A percentile compares a stretch with the other conserved stretches of the same genome.
These are phyloP conservation scores for Litsea cubeba DNA, from an alignment of 164 flowering plant genomes.

Conservation along the genomic window DNA sequence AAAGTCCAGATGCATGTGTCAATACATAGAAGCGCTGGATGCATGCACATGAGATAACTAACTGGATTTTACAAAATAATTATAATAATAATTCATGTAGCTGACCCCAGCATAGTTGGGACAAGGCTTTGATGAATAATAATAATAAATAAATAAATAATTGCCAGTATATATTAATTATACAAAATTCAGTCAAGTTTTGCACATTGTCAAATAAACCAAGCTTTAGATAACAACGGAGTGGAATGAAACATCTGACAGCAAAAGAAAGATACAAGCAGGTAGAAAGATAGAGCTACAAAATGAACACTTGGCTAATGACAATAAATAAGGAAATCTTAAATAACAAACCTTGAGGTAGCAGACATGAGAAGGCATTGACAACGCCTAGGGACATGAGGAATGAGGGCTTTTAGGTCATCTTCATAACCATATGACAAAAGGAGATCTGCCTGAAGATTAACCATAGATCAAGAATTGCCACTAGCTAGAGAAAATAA, in stretches of 20 bases:
- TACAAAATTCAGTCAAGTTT: neutral
- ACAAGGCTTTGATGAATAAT: too few species aligned
- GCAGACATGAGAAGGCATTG: constrained; percentile 99
- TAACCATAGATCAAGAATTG: constrained; percentile 9
- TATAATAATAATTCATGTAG: too few species aligned
- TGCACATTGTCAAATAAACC: neutral
- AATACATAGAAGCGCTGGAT: too few species aligned
- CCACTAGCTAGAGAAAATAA: neutral
- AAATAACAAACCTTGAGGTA: constrained; percentile 63
- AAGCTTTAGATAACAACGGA: neutral
- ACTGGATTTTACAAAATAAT: too few species aligned
- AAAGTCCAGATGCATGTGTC: too few species aligned
- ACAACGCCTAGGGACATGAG: constrained; percentile 77
- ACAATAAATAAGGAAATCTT: constrained; percentile 6
- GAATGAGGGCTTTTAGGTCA: constrained; percentile 66
- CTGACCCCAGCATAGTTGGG: too few species aligned
- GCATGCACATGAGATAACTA: too few species aligned
- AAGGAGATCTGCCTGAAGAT: constrained; percentile 88
- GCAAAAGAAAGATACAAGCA: neutral
- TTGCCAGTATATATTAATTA: neutral
- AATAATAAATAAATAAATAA: too few species aligned
- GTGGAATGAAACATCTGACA: neutral
- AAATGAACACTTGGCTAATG: neutral
- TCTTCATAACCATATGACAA: constrained; percentile 93
- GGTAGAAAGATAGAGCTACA: neutral